Evolutionary conservation across 306 rosid species (phyloP), one percentile per base, ranked within the genome.

Genomic region (Cicer pinnatifidum): DNA sequence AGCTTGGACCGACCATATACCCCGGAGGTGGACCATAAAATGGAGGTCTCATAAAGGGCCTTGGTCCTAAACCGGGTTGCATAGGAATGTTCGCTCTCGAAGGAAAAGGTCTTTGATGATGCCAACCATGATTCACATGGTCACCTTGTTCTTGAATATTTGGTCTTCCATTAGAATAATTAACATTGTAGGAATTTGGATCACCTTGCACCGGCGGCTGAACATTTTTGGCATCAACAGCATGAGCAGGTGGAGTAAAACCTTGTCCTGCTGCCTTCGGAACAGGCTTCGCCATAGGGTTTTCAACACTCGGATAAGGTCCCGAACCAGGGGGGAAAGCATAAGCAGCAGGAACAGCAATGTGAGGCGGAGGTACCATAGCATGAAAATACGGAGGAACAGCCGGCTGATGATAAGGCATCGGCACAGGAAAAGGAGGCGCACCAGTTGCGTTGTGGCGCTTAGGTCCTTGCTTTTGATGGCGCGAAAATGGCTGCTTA

Each of bases 281-380:
- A 58, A 85, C 84, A 72, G 96, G 83, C 80, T 89, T 91, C 38
- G 39, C 75, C 53, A 84, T 60, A 85, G 89, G 88, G 54, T 41
- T 77, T 60, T 91, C 97, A 72, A 81, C 87, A 69, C 75, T 77
- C 5, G 94, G 87, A 74, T 83, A 81, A 19, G 89, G 89, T 75
- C 88, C 89, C 8, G 89, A 84, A 61, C 84, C 86, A 33, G 90
- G 88, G 47, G 83, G 95, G 52, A 79, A 88, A 51, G 73, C 88
- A 84, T 82, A 94, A n/a, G 87, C 96, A 50, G 92, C 96, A 45
- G 92, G 84, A 78, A 87, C 85, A 50, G 87, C 89, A 58, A 89
- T 37, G 61, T 82, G 90, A 12, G 92, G 91, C 17, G 84, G 92
- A 35, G 88, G 91, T 47, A 81, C 87, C 87, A 89, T 82, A n/a